These are phyloP conservation scores for Eucalyptus regnans DNA, from an alignment of 345 rosid species.

Conservation along the genomic window DNA sequence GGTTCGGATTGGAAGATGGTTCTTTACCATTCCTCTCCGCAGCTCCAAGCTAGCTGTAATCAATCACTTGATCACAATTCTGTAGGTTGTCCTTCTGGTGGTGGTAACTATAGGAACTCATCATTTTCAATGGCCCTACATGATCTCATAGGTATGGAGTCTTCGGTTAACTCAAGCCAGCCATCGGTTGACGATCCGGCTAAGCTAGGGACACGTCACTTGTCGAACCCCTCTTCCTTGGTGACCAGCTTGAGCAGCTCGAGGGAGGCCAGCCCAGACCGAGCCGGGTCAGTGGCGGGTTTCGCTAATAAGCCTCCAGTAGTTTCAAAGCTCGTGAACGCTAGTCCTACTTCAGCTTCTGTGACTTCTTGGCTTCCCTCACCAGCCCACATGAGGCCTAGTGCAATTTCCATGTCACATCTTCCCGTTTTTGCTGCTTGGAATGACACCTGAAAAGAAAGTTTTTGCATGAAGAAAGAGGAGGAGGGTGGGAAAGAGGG, in stretches of 20 bases:
- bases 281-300: constrained; percentile 15
- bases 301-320: constrained; percentile 46
- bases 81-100: neutral
- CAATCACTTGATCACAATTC: constrained; percentile 23
- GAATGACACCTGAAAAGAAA: constrained; percentile 34
- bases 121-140: constrained; percentile 26
- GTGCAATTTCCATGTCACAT: constrained; percentile 42
- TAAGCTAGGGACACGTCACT: constrained; percentile 12
- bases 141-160: constrained; percentile 27
- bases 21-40: constrained; percentile 11
- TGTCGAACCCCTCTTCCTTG: constrained; percentile 46
- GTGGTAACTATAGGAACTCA: constrained; percentile 5
- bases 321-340: constrained; percentile 31
- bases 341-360: neutral
- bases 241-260: constrained; percentile 60
- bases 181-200: constrained; percentile 14
- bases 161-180: constrained; percentile 13
- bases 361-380: constrained; percentile 39
- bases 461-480: neutral
- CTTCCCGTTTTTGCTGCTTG: constrained; percentile 68
- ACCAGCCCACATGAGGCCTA: constrained; percentile 6
- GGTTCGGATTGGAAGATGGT: constrained; percentile 38
- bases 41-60: constrained; percentile 4
- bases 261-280: constrained; percentile 60
- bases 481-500: neutral